Conservation (phyloP, 345 rosid genomes). For the Zanthoxylum bungeanum region DNA sequence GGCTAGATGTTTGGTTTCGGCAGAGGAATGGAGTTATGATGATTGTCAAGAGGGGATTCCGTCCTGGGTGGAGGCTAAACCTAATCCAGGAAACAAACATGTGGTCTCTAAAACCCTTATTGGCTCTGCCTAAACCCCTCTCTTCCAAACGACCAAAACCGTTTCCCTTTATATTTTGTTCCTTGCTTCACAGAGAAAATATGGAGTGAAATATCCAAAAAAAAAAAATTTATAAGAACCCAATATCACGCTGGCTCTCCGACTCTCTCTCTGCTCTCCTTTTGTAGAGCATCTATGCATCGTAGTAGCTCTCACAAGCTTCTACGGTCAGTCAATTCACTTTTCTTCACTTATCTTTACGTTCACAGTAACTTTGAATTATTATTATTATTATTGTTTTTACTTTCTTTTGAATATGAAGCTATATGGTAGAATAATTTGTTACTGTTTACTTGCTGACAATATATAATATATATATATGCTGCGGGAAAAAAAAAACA, state of each 20-base stretch:
- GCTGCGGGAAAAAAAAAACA: too few relatives aligned
- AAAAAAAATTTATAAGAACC: not conserved
- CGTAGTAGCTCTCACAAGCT: not conserved
- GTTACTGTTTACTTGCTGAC: too few relatives aligned
- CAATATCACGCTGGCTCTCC: not conserved
- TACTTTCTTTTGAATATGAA: not conserved
- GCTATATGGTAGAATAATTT: too few relatives aligned
- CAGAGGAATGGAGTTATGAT: too few relatives aligned
- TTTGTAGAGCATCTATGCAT: not conserved
- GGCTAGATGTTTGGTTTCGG: too few relatives aligned
- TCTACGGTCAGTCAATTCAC: slow-evolving; percentile 1
- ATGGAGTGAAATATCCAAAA: not conserved
- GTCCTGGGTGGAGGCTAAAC: not conserved
- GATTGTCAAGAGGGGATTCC: not conserved
- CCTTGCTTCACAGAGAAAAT: not conserved
- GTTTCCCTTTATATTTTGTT: not conserved
- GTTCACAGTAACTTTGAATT: not conserved
- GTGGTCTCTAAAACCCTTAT: not conserved
- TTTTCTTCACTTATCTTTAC: not conserved
- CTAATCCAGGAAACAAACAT: not conserved
- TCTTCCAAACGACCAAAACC: not conserved
- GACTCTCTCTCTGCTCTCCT: not conserved
- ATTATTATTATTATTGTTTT: not conserved
- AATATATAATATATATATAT: too few relatives aligned
- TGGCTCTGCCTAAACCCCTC: not conserved